A percentile compares a stretch with the other conserved stretches of the same genome.
phyloP scores from a whole-genome alignment of 805 yeast genomes.

The Zygosaccharomyces siamensis region DNA sequence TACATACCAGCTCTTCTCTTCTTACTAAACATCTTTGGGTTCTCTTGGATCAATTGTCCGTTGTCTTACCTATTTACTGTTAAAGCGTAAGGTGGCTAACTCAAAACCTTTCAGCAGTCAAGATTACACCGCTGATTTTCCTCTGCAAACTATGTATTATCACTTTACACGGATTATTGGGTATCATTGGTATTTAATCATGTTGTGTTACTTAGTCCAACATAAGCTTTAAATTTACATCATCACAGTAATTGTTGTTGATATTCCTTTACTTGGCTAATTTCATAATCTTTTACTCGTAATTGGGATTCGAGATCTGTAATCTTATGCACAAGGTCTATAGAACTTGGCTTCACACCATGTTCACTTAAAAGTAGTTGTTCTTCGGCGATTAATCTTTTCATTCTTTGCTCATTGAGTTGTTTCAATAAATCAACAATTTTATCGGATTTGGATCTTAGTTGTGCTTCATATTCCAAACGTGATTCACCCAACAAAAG shows the following conservation, averaged over 20 bases:
- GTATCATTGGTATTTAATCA: neutral
- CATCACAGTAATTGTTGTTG: neutral
- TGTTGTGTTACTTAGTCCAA: neutral
- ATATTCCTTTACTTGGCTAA: conserved; percentile 33
- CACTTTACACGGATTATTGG: neutral
- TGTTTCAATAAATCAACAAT: conserved; percentile 52
- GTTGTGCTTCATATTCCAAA: conserved; percentile 31
- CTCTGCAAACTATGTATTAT: neutral
- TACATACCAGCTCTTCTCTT: conserved; percentile 21
- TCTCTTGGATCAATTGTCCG: conserved; percentile 31
- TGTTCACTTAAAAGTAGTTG: conserved; percentile 54
- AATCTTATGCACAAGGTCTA: conserved; percentile 54
- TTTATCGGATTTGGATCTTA: conserved; percentile 39
- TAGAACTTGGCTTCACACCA: conserved; percentile 48
- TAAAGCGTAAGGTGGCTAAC: neutral
- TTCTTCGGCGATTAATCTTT: conserved; percentile 67
- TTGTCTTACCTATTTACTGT: neutral
- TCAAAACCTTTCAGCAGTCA: conserved; percentile 14
- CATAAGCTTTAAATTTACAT: no score
- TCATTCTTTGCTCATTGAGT: conserved; percentile 58
- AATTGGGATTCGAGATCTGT: conserved; percentile 47
- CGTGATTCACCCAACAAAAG: conserved; percentile 6
- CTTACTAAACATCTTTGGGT: conserved; percentile 11
- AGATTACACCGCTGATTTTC: conserved; percentile 27
- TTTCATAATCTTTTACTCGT: conserved; percentile 46